Conservation (phyloP, 345 rosid species). For the Viola odorata region DNA sequence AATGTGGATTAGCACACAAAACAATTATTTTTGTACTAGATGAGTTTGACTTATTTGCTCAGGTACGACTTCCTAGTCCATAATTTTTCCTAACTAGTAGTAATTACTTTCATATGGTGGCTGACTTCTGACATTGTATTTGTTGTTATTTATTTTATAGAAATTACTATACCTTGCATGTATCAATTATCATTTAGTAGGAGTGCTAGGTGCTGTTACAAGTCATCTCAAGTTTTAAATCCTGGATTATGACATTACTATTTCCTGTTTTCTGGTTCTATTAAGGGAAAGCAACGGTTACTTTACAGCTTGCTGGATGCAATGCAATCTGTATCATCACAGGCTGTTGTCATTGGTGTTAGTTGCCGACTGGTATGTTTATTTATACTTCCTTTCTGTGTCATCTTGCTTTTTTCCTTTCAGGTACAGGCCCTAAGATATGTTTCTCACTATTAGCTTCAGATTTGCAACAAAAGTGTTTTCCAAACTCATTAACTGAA, state of each 20-base stretch:
- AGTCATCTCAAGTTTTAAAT: not conserved
- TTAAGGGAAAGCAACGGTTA: conserved; percentile 83
- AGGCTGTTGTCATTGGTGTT: conserved; percentile 80
- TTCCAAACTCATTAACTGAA: not conserved
- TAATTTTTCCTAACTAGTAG: no score
- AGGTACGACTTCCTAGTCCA: conserved; percentile 45
- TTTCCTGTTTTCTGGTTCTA: conserved; percentile 8
- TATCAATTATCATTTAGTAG: no score
- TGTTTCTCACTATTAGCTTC: no score
- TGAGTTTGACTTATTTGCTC: conserved; percentile 92
- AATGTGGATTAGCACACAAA: conserved; percentile 93
- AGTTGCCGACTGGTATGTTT: conserved; percentile 74
- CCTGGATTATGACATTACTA: not conserved
- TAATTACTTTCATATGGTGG: no score
- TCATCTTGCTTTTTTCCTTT: no score
- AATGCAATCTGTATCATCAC: conserved; percentile 87
- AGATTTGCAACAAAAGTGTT: not conserved
- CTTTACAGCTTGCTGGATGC: conserved; percentile 88
- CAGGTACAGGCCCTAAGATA: no score
- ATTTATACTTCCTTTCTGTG: not conserved
- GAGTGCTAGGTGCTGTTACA: no score
- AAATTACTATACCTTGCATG: no score
- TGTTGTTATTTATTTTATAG: no score
- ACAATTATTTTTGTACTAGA: conserved; percentile 78
- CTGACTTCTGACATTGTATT: no score